Evolutionary conservation across 139 green algal genomes (phyloP).

Genomic region (Chlamydomonas schloesseri): DNA sequence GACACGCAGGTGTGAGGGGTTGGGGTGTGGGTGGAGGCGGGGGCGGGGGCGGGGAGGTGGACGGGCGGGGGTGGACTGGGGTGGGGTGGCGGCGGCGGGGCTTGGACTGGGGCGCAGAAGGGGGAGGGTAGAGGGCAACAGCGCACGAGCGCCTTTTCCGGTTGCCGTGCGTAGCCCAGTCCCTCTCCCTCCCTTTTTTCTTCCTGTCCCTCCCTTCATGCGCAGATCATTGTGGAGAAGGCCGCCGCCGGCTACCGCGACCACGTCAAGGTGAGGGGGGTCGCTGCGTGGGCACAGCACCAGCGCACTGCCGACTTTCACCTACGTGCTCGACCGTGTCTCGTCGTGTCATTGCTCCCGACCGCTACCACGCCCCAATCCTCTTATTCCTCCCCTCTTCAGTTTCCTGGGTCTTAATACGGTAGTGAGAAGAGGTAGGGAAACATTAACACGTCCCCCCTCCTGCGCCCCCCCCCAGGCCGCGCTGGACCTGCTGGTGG

Average conservation of each 20-base stretch:
- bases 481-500: slow-evolving; percentile 52
- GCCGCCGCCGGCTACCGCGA: slow-evolving; percentile 49
- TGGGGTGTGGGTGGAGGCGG: background rate
- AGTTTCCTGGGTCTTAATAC: too few relatives aligned
- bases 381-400: too few relatives aligned
- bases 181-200: background rate
- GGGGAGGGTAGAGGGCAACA: too few relatives aligned
- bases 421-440: too few relatives aligned
- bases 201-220: background rate
- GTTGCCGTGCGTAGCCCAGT: too few relatives aligned
- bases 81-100: background rate
- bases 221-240: slow-evolving; percentile 65
- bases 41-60: background rate
- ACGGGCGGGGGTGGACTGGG: background rate
- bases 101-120: too few relatives aligned
- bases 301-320: too few relatives aligned
- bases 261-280: slow-evolving; percentile 22
- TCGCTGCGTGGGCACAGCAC: background rate
- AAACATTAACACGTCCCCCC: too few relatives aligned
- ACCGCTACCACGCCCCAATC: too few relatives aligned
- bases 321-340: too few relatives aligned
- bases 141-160: too few relatives aligned
- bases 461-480: background rate
- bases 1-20: slow-evolving; percentile 81
- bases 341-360: too few relatives aligned